Conservation (phyloP, 495 filamentous ascomycete genomes). For the Glarea lozoyensis region DNA sequence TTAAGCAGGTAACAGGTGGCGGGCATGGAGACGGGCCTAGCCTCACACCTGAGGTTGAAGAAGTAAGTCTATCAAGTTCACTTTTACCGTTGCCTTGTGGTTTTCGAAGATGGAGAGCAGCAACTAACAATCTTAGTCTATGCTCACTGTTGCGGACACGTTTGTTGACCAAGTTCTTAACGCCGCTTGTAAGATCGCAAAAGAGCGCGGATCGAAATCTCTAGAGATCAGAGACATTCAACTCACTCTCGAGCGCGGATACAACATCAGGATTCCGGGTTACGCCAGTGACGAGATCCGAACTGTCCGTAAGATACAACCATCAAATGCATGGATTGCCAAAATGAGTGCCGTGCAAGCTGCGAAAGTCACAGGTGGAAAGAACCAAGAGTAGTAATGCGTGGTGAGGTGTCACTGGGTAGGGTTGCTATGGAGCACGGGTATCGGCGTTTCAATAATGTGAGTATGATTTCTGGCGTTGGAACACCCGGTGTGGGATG, state of each 20-base stretch:
- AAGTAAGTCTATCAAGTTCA: slow-evolving; percentile 60
- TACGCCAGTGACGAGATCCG: slow-evolving; percentile 90
- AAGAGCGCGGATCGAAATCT: slow-evolving; percentile 76
- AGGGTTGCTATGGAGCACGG: too few relatives aligned
- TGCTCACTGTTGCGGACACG: slow-evolving; percentile 84
- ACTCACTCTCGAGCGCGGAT: slow-evolving; percentile 89
- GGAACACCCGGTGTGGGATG: too few relatives aligned
- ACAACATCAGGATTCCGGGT: slow-evolving; percentile 95
- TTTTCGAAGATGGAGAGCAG: not conserved
- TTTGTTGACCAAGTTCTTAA: slow-evolving; percentile 89
- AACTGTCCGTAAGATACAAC: slow-evolving; percentile 86
- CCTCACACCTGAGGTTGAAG: slow-evolving; percentile 86
- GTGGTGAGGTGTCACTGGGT: too few relatives aligned
- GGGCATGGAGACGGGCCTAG: slow-evolving; percentile 58
- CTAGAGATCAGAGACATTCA: slow-evolving; percentile 93
- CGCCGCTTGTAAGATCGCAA: slow-evolving; percentile 81
- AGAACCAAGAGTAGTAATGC: slow-evolving; percentile 37
- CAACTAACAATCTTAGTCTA: slow-evolving; percentile 44
- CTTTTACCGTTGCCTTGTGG: too few relatives aligned
- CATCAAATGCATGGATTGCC: slow-evolving; percentile 75
- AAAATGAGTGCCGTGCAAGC: slow-evolving; percentile 96
- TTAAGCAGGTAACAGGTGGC: slow-evolving; percentile 84
- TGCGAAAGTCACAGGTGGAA: slow-evolving; percentile 65
- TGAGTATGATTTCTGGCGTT: too few relatives aligned
- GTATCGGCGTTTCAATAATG: too few relatives aligned